Evolutionary conservation across 192 early-diverging fungal genomes (phyloP), one percentile per base, ranked within the genome.

Genomic region (Podochytrium sp.): DNA sequence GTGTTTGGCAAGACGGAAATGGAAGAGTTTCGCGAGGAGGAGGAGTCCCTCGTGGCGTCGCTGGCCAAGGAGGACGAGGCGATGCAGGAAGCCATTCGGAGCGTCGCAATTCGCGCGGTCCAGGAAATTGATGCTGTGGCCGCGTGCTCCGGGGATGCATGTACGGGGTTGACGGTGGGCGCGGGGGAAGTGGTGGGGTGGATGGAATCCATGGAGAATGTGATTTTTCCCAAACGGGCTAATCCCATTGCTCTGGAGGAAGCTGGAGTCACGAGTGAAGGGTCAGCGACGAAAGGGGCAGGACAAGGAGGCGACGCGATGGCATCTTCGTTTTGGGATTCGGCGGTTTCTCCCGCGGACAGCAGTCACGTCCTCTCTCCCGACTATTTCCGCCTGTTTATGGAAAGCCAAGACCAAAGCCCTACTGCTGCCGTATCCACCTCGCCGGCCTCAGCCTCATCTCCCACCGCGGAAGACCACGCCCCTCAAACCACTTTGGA

Each of bases 1-100:
- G 96, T 95, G 0, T 92, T 93, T 79, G 98, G 98, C 0, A 91
- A 88, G n/a, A 92, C 93, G 0, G 94, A 95, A 79, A 89, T 96
- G 86, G 98, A 89, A 62, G 87, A 85, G 37, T 71, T 84, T 30
- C 80, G 85, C 33, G 78, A 76, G 18, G 82, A 97, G 74, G 90
- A 93, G 63, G 91, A 90, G 53, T 87, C 89, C 57, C 80, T 86
- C 37, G 89, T 90, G 23, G 85, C 85, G 42, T 79, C 81, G 7
- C 74, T 81, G 29, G 50, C 52, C 6, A 56, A 58, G 23, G 65
- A 57, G 27, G 43, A 73, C 10, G 50, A 30, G 20, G 66, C 29
- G 2, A 50, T 35, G 37, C 34, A 62, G 23, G 69, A 56, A 41
- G 55, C 78, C 16, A 27, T 71, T 20, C 50, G 38, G 0, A 52